These are phyloP conservation scores for Spinacia oleracea DNA, from an alignment of 179 eudicot genomes.

Conservation along the genomic window DNA sequence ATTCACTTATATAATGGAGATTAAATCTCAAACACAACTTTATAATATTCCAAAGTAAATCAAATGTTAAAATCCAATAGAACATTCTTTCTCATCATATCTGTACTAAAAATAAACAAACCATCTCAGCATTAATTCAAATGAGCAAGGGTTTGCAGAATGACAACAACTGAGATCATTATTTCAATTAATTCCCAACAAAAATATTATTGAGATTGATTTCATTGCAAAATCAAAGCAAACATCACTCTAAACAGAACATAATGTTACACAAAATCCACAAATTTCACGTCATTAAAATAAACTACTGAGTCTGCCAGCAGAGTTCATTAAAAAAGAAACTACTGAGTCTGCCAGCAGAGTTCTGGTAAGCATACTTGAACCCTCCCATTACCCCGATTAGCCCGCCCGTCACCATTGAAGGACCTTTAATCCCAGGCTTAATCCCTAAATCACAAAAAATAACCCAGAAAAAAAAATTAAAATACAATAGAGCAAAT, in stretches of 20 bases:
- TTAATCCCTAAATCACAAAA: slow-evolving; percentile 61
- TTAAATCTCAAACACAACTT: not conserved
- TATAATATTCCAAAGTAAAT: not conserved
- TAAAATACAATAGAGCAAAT: not conserved
- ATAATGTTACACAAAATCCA: not conserved
- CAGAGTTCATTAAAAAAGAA: slow-evolving; percentile 97
- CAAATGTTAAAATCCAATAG: not conserved
- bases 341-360: slow-evolving; percentile 94
- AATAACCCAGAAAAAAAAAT: slow-evolving; percentile 3
- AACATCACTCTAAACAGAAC: slow-evolving; percentile 5
- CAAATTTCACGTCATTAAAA: not conserved
- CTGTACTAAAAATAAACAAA: not conserved
- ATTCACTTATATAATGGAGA: too few relatives aligned
- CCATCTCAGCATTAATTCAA: slow-evolving; percentile 1
- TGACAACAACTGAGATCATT: slow-evolving; percentile 8
- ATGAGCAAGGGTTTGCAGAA: slow-evolving; percentile 3
- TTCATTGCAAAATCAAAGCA: too few relatives aligned
- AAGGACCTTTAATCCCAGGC: too few relatives aligned
- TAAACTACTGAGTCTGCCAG: slow-evolving; percentile 30
- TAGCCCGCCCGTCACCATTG: too few relatives aligned
- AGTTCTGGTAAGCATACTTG: slow-evolving; percentile 97
- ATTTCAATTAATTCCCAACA: slow-evolving; percentile 4
- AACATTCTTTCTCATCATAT: slow-evolving; percentile 9
- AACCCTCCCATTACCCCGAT: slow-evolving; percentile 96
- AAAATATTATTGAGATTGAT: too few relatives aligned